Percentiles rank a stretch among this genome's conserved stretches.
phyloP scores from a whole-genome alignment of 1,139 yeast species.

The Torulaspora pretoriensis region DNA sequence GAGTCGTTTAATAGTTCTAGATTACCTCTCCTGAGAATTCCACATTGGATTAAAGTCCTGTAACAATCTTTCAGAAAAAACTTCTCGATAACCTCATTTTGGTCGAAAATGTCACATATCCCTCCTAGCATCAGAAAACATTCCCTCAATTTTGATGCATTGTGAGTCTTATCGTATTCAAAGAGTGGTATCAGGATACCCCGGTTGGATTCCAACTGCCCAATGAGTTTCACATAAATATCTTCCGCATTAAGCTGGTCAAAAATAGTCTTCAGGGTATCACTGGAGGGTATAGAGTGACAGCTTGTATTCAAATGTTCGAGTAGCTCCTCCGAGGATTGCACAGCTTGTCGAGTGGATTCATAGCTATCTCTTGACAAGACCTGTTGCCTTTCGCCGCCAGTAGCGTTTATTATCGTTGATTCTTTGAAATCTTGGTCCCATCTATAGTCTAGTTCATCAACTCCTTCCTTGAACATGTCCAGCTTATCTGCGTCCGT shows the following conservation, averaged over 20 bases:
- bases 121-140: slow-evolving; percentile 30
- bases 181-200: slow-evolving; percentile 9
- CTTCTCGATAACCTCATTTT: slow-evolving; percentile 15
- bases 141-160: slow-evolving; percentile 22
- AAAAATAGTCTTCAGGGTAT: slow-evolving; percentile 5
- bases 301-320: neutral
- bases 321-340: slow-evolving; percentile 2
- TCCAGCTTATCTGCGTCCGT: slow-evolving; percentile 17
- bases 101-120: slow-evolving; percentile 18
- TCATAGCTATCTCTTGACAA: slow-evolving; percentile 5
- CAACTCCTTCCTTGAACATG: slow-evolving; percentile 22
- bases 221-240: slow-evolving; percentile 1
- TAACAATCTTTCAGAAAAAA: slow-evolving; percentile 16
- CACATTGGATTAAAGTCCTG: slow-evolving; percentile 25
- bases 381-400: neutral
- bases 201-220: neutral
- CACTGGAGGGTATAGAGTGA: neutral
- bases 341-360: neutral
- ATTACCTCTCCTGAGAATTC: slow-evolving; percentile 22
- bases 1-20: slow-evolving; percentile 16
- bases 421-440: slow-evolving; percentile 30
- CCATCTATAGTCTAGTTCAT: slow-evolving; percentile 27
- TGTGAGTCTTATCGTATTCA: slow-evolving; percentile 20
- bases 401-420: neutral
- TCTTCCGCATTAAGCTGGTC: slow-evolving; percentile 5